phyloP scores from a whole-genome alignment of 1,139 yeast genomes.

The Sugiyamaella japonica region DNA sequence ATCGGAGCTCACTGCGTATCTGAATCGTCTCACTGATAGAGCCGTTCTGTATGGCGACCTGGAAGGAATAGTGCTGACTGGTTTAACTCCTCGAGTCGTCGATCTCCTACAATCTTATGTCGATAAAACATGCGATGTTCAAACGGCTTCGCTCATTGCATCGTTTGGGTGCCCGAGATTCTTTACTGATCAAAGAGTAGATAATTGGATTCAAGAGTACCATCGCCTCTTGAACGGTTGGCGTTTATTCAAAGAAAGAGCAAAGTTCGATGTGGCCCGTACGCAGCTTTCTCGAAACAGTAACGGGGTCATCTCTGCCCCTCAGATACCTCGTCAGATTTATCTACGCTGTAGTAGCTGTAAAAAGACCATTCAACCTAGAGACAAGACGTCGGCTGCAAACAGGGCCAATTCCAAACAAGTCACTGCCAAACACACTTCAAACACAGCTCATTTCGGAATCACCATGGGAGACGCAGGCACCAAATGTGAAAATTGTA shows the following conservation, averaged over 20 bases:
- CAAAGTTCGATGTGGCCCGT: conserved; percentile 80
- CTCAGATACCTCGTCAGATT: conserved; percentile 69
- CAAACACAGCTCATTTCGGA: not conserved
- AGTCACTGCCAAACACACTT: not conserved
- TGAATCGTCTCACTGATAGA: conserved; percentile 66
- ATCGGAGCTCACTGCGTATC: conserved; percentile 54
- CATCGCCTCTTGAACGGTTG: conserved; percentile 77
- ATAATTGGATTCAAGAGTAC: conserved; percentile 72
- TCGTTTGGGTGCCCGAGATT: conserved; percentile 83
- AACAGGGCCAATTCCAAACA: conserved; percentile 11
- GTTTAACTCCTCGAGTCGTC: conserved; percentile 80
- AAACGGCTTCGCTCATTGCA: conserved; percentile 82
- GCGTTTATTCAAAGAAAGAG: conserved; percentile 75
- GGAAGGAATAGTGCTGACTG: conserved; percentile 88
- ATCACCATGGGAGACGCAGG: conserved; percentile 16
- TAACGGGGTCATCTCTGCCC: conserved; percentile 50
- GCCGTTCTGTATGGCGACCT: conserved; percentile 79
- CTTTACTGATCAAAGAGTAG: conserved; percentile 66
- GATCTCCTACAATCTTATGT: conserved; percentile 84
- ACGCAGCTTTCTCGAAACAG: conserved; percentile 60
- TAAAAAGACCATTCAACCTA: conserved; percentile 48
- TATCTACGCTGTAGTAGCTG: conserved; percentile 80
- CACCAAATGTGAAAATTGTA: conserved; percentile 73
- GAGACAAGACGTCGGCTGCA: conserved; percentile 15
- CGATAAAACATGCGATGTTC: conserved; percentile 87